phyloP scores from a whole-genome alignment of 179 eudicot species.

The Beta macrorhiza region DNA sequence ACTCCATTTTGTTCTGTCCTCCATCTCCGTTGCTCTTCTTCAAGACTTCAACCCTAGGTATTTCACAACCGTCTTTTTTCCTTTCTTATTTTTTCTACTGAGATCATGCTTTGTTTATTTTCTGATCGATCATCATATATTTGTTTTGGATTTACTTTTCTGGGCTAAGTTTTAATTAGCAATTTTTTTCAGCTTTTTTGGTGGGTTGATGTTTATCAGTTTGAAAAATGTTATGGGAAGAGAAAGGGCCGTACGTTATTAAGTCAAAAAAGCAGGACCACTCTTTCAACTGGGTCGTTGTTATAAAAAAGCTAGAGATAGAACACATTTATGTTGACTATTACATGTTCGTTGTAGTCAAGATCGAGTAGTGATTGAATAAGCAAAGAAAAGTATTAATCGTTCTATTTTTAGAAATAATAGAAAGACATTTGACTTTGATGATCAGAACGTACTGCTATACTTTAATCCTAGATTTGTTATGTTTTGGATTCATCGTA shows the following conservation, averaged over 20 bases:
- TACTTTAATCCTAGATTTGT: no score
- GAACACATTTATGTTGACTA: not conserved
- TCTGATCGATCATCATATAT: not conserved
- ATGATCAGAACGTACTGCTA: no score
- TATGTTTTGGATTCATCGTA: no score
- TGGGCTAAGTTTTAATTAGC: not conserved
- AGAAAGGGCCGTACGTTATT: not conserved
- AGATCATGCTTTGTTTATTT: no score
- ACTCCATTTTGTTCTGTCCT: no score
- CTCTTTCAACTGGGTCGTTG: not conserved
- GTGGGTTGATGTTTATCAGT: not conserved
- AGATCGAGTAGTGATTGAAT: no score
- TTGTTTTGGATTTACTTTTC: not conserved
- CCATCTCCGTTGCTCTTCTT: not conserved
- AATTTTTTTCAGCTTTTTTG: not conserved
- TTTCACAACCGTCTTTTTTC: not conserved
- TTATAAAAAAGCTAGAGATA: not conserved
- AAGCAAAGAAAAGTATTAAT: no score
- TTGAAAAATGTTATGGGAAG: not conserved
- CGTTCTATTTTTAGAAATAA: no score
- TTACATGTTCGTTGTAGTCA: not conserved
- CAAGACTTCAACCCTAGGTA: not conserved
- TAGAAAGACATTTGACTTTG: no score
- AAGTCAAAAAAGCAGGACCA: not conserved
- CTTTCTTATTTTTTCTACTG: no score